Percentiles rank a stretch among this genome's conserved stretches.
phyloP scores from a whole-genome alignment of 2,329 filamentous ascomycete genomes.

The Calonectria naviculata region DNA sequence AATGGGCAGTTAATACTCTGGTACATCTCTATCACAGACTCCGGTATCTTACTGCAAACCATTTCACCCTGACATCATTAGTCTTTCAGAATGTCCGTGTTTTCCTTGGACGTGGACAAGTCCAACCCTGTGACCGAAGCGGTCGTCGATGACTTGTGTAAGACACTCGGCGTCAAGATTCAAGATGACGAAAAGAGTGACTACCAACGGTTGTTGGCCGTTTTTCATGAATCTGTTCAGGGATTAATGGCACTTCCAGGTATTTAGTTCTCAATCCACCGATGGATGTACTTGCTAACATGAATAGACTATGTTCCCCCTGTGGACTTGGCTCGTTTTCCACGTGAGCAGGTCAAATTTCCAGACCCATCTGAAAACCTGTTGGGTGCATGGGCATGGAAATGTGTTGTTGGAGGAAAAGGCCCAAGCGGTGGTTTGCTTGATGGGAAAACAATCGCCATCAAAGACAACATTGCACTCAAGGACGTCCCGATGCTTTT shows the following conservation, averaged over 20 bases:
- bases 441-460: not conserved
- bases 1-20: not conserved
- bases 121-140: not conserved
- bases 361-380: not conserved
- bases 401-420: not conserved
- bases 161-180: not conserved
- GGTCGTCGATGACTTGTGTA: not conserved
- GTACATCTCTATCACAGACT: too few relatives aligned
- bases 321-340: not conserved
- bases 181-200: not conserved
- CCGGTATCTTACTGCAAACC: not conserved
- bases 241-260: not conserved
- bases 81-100: not conserved
- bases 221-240: not conserved
- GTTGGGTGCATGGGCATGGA: constrained; percentile 6
- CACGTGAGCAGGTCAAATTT: not conserved
- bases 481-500: constrained; percentile 1
- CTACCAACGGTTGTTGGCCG: not conserved
- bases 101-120: not conserved
- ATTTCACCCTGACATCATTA: not conserved
- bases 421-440: not conserved
- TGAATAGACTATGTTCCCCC: not conserved
- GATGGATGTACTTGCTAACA: not conserved
- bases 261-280: not conserved
- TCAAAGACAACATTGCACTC: constrained; percentile 15